phyloP scores from a whole-genome alignment of 2,329 filamentous ascomycete species.

The Metarhizium humberi region DNA sequence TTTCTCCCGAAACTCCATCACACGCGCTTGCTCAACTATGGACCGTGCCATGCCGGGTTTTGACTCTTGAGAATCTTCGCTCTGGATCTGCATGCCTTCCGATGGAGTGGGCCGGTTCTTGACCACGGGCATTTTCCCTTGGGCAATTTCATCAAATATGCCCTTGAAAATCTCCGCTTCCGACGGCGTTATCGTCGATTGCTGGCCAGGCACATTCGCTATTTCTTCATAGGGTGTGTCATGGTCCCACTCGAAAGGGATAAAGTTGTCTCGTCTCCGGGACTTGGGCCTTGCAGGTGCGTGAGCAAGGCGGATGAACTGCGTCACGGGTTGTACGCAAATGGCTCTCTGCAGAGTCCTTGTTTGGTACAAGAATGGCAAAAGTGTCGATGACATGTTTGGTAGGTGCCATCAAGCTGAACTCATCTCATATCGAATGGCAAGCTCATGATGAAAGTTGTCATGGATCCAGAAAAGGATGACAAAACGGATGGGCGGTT shows the following conservation, averaged over 20 bases:
- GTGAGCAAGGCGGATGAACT: conserved; percentile 13
- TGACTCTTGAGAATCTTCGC: not conserved
- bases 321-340: conserved; percentile 15
- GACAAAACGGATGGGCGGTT: not conserved
- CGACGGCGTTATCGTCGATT: conserved; percentile 46
- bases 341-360: conserved; percentile 37
- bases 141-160: conserved; percentile 38
- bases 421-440: not conserved
- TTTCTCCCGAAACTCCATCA: conserved; percentile 23
- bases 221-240: conserved; percentile 11
- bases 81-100: not conserved
- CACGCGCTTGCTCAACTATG: conserved; percentile 22
- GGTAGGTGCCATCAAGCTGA: not conserved
- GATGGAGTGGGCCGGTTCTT: conserved; percentile 12
- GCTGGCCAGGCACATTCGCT: conserved; percentile 11
- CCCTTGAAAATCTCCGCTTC: conserved; percentile 51
- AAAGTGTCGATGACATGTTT: conserved; percentile 38
- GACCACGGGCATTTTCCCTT: conserved; percentile 22
- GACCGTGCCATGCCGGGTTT: conserved; percentile 14
- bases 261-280: conserved; percentile 23
- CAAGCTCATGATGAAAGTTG: not conserved
- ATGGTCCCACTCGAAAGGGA: conserved; percentile 43
- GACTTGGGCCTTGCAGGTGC: conserved; percentile 5
- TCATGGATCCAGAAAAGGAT: not conserved
- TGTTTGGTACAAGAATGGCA: conserved; percentile 67